Evolutionary conservation across 2,329 filamentous ascomycete species (phyloP), one percentile per base, ranked within the genome.

Genomic region (Neophaeococcomyces mojaviensis): DNA sequence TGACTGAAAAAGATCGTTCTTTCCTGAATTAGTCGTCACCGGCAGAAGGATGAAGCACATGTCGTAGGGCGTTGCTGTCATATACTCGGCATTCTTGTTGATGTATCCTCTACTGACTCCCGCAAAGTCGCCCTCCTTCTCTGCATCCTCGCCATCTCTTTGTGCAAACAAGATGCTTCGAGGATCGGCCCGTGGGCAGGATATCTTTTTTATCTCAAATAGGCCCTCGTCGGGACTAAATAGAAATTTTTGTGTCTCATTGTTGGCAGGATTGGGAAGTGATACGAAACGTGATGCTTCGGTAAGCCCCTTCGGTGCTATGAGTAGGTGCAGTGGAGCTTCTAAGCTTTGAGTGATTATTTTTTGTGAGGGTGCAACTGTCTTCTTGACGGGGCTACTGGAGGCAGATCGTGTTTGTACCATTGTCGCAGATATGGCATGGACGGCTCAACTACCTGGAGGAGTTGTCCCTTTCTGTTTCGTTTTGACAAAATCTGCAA

Each of bases 31-130:
- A 10, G 67, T 55, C 1, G 64, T 62, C 3, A 81, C 76, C 0
- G 90, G 85, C 1, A 97, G 70, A 3, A 94, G 61, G 41, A 97
- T 71, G 67, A 97, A 97, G 2, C 96, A 61, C 4, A 86, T 77
- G 63, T 98, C 92, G 45, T 95, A 72, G 2, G 81, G 78, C 1
- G 92, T 95, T 7, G 90, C 87, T 49, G 97, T 67, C 58, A 85
- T 84, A n/a, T 97, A 68, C 49, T 88, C 81, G 28, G 87, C 80
- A 35, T 73, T 74, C 57, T 81, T 81, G 28, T 81, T 75, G 19
- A 87, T 66, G 54, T 77, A 78, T 10, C 74, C 78, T 26, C 56
- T 28, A 32, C 49, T 52, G 24, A 52, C 28, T 20, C 6, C 20
- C 12, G 15, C 26, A 6, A 18, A 13, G 4, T 46, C 26, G 7